Evolutionary conservation across 495 filamentous ascomycete species (phyloP), one percentile per base, ranked within the genome.

Genomic region (Cercophora sp.): DNA sequence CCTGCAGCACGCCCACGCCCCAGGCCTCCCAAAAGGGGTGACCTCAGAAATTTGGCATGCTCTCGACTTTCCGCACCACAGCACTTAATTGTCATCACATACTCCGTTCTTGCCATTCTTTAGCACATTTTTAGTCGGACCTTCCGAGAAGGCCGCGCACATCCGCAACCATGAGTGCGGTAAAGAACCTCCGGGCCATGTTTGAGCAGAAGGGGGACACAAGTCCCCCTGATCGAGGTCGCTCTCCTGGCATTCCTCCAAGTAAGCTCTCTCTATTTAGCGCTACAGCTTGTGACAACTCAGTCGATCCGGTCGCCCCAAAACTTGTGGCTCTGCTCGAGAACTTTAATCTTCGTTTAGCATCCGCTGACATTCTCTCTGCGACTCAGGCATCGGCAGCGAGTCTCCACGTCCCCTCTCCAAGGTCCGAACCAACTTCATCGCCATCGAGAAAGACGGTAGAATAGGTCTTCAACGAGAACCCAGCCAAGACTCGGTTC

Each of bases 401-500:
- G 71, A 71, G 24, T 76, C 72, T 11, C 76, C 76, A 15, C 76
- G 86, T 53, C 87, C 82, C 20, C 75, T 89, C 15, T 86, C 85
- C 47, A 91, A 86, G 68, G 82, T 95, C 40, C 81, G 88, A 49
- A 89, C 89, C 26, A 90, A 80, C 62, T 96, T 96, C 65, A 81
- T 95, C 37, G 80, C 86, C 2, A 83, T 96, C 13, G 88, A 91
- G 52, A 77, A 77, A 49, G 79, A 76, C 62, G 79, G 76, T 37
- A 69, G 74, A 34, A 66, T 78, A 41, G 76, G 75, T 36, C 61
- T 73, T 25, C 65, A 64, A 37, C 66, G 68, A 46, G 69, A 71
- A 26, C 60, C 54, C 13, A 75, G 75, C 52, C 68, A 66, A 32
- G 73, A 75, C 15, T 75, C 75, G 0, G 61, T 56, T 26, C 54